Conservation (phyloP, 2,329 filamentous ascomycete species). For the Neopestalotiopsis clavispora region DNA sequence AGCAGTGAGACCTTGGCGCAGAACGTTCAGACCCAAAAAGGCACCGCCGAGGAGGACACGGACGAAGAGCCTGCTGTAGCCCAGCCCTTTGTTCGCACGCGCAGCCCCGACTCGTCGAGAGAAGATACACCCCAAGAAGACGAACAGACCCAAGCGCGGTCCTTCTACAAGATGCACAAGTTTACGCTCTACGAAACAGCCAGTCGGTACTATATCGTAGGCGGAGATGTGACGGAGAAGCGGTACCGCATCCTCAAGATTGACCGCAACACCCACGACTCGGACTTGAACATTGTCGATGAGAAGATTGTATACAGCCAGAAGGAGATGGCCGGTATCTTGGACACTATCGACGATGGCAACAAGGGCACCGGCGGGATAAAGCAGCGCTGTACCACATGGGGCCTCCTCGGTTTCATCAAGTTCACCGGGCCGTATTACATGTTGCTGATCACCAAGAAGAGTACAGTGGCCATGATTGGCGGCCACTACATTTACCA, state of each 20-base stretch:
- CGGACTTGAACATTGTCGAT: conserved; percentile 82
- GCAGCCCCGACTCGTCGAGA: conserved; percentile 51
- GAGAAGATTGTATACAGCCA: conserved; percentile 95
- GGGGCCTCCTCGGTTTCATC: conserved; percentile 95
- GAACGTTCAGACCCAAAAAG: conserved; percentile 32
- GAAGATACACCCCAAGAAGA: conserved; percentile 26
- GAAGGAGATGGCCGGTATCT: conserved; percentile 88
- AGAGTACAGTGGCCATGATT: conserved; percentile 93
- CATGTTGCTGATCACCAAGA: conserved; percentile 95
- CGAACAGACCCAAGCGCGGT: conserved; percentile 35
- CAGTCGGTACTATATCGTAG: conserved; percentile 91
- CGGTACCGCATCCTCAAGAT: conserved; percentile 94
- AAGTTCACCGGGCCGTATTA: conserved; percentile 95
- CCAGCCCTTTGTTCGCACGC: conserved; percentile 60
- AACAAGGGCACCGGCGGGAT: conserved; percentile 91
- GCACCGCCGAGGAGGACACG: conserved; percentile 52
- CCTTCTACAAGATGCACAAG: conserved; percentile 81
- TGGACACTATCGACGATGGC: conserved; percentile 93
- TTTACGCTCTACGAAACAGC: conserved; percentile 98
- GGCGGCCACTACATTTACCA: conserved; percentile 97
- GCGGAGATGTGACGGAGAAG: conserved; percentile 86
- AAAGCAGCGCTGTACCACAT: conserved; percentile 86
- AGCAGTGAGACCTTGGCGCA: conserved; percentile 41
- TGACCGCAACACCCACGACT: conserved; percentile 81
- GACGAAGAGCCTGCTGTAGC: conserved; percentile 64